Percentiles rank a stretch among this genome's conserved stretches.
Evolutionary conservation across 306 rosid species (phyloP).

Genomic region (Medicago truncatula): DNA sequence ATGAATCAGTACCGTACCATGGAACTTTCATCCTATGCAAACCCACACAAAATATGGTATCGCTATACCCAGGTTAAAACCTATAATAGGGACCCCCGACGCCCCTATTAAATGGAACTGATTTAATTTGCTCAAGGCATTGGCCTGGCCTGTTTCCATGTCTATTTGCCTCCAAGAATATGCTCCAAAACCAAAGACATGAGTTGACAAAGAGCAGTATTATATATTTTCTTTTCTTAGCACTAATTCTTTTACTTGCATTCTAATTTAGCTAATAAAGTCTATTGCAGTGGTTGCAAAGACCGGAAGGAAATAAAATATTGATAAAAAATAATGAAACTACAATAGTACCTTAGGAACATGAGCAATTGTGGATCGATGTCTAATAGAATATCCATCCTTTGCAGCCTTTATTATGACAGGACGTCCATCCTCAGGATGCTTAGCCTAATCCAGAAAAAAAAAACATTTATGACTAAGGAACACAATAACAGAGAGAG

Average conservation of each 20-base stretch:
- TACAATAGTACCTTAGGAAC: constrained; percentile 67
- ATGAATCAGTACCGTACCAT: too few species aligned
- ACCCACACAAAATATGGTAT: too few species aligned
- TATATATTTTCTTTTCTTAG: background rate
- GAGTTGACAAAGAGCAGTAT: too few species aligned
- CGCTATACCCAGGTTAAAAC: too few species aligned
- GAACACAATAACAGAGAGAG: background rate
- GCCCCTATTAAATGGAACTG: too few species aligned
- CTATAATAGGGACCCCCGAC: too few species aligned
- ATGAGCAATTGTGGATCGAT: constrained; percentile 61
- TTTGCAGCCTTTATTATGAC: constrained; percentile 64
- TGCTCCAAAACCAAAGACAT: too few species aligned
- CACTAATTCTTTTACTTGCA: constrained; percentile 1
- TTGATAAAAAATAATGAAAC: constrained; percentile 5
- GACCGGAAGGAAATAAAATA: constrained; percentile 17
- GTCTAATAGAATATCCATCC: constrained; percentile 67
- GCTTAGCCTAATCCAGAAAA: constrained; percentile 69
- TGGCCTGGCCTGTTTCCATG: too few species aligned
- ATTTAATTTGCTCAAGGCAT: too few species aligned
- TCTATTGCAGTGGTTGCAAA: constrained; percentile 15
- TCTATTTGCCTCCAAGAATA: too few species aligned
- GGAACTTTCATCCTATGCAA: too few species aligned
- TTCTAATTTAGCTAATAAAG: constrained; percentile 10
- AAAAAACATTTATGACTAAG: constrained; percentile 35
- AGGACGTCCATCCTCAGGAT: constrained; percentile 70